These are phyloP conservation scores for Rhynchospora pubera DNA, from an alignment of 176 grass and related monocot species.

Conservation along the genomic window DNA sequence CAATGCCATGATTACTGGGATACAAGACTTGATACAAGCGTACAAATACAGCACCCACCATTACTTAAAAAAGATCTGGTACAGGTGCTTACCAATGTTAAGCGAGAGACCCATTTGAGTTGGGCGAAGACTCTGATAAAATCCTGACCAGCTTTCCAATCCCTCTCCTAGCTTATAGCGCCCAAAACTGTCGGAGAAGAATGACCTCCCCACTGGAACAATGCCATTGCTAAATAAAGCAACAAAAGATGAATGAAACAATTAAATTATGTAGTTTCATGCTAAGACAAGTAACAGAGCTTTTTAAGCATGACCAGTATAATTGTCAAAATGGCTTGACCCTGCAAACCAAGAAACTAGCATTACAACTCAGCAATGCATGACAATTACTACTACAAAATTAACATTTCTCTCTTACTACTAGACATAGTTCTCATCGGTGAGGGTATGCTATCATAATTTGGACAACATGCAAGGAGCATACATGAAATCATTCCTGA, in stretches of 20 bases:
- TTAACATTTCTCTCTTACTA: background rate
- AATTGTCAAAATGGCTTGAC: no score
- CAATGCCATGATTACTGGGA: background rate
- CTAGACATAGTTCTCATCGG: background rate
- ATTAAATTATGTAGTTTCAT: background rate
- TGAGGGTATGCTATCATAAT: background rate
- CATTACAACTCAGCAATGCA: background rate
- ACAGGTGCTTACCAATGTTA: constrained; percentile 30
- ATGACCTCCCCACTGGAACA: constrained; percentile 44
- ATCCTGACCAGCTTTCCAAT: constrained; percentile 46
- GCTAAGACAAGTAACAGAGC: background rate
- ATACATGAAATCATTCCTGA: background rate
- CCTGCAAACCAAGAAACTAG: background rate
- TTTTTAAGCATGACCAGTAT: no score
- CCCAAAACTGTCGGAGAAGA: constrained; percentile 42
- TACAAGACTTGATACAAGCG: no score
- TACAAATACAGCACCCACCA: background rate
- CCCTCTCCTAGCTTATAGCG: constrained; percentile 13
- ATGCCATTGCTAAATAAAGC: background rate
- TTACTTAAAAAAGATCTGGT: background rate
- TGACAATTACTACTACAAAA: background rate
- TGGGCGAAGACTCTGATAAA: constrained; percentile 65
- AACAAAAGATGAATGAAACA: background rate
- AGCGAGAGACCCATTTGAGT: constrained; percentile 64
- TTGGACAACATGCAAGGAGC: background rate